Evolutionary conservation across 2,329 filamentous ascomycete species (phyloP), one percentile per base, ranked within the genome.

Genomic region (Alternaria sp.): DNA sequence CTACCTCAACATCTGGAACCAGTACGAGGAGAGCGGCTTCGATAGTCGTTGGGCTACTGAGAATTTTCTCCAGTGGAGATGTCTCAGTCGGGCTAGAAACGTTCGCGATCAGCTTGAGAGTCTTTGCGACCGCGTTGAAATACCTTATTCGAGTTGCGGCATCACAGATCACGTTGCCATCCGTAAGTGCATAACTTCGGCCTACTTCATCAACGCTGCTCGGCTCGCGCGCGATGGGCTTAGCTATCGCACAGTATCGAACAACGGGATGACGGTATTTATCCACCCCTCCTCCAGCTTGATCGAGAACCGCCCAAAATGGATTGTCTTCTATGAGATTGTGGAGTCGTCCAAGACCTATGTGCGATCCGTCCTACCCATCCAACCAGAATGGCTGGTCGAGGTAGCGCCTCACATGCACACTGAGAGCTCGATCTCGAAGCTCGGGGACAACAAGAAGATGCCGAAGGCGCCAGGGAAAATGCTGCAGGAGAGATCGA

Each of bases 361-460:
- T 79, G 96, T 97, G 90, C 86, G 95, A 23, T 92, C 89, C 72
- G 91, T 91, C 61, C 90, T 97, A 85, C 94, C 94, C 1, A 87
- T 98, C 57, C 90, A 96, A 75, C 85, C 92, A 0, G 89, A 89
- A 75, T 97, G 94, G 94, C 78, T 99, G 71, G 87, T 89, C 6
- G 95, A 98, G 81, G 88, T 95, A 63, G 96, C 96, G 64, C 95
- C 94, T 64, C 96, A 98, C 83, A 97, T 94, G 76, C 93, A 97
- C 79, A 97, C 97, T 82, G 91, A 92, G 82, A 91, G 37, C 15
- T 58, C 2, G 33, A 55, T 30, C 14, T 0, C 28, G n/a, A 50
- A 28, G 7, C 33, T 64, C 11, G 61, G 37, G n/a, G 50, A 58
- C 8, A 45, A 46, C 10, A 58, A 55, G 58, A 64, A 64, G 58